Conservation (phyloP, 495 filamentous ascomycete genomes). For the Rhizodiscina lignyota region DNA sequence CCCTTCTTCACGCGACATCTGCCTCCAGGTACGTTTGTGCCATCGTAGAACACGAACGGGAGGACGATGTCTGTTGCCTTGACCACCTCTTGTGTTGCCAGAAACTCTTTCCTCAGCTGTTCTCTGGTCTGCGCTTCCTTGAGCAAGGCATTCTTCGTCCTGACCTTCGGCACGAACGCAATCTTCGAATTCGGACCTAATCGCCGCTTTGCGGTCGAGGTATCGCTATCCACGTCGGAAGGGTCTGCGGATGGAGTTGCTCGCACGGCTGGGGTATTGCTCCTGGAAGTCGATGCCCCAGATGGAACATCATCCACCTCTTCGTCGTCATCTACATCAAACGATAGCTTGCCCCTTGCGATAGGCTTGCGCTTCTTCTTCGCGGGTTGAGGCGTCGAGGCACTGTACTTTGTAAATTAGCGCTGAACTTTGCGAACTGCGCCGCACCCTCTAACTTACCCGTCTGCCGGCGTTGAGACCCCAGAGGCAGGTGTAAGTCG, state of each 20-base stretch:
- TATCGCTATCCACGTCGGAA: slow-evolving; percentile 21
- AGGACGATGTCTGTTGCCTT: slow-evolving; percentile 82
- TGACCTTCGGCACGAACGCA: slow-evolving; percentile 52
- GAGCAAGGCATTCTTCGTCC: slow-evolving; percentile 73
- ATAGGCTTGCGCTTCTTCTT: slow-evolving; percentile 54
- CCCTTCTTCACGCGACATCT: slow-evolving; percentile 79
- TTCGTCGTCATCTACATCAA: slow-evolving; percentile 43
- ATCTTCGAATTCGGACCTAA: slow-evolving; percentile 52
- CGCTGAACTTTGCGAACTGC: neutral
- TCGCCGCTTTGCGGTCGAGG: slow-evolving; percentile 27
- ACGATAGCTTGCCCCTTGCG: slow-evolving; percentile 52
- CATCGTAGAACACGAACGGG: slow-evolving; percentile 96
- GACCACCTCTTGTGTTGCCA: slow-evolving; percentile 67
- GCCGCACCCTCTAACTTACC: slow-evolving; percentile 16
- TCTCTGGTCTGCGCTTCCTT: slow-evolving; percentile 73
- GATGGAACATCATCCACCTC: slow-evolving; percentile 13
- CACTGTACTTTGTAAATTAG: slow-evolving; percentile 36
- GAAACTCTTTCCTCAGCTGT: slow-evolving; percentile 66
- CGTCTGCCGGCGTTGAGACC: slow-evolving; percentile 37
- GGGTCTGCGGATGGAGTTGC: slow-evolving; percentile 22
- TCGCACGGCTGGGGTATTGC: slow-evolving; percentile 11
- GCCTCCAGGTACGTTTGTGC: slow-evolving; percentile 83
- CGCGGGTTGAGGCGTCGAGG: slow-evolving; percentile 27
- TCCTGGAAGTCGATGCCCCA: slow-evolving; percentile 8
- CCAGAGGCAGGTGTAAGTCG: slow-evolving; percentile 30